A percentile compares a stretch with the other conserved stretches of the same genome.
These are phyloP conservation scores for Triticum timopheevii DNA, from an alignment of 176 grass and related monocot species.

Conservation along the genomic window DNA sequence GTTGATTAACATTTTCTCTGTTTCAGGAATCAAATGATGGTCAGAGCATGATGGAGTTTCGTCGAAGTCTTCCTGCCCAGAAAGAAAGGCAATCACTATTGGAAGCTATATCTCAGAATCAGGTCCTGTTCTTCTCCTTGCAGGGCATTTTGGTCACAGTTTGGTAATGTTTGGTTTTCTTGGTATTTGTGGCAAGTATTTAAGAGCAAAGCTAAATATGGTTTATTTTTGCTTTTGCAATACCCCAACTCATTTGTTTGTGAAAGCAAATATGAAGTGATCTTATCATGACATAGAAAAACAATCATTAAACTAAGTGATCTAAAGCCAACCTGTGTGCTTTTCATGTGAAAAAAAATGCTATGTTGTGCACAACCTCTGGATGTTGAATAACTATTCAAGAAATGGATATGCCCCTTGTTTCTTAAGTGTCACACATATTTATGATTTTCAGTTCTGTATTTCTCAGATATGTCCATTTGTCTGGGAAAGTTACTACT, in stretches of 20 bases:
- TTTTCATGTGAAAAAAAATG: constrained; percentile 4
- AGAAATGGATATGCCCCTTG: not conserved
- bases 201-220: not conserved
- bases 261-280: not conserved
- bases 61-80: constrained; percentile 80
- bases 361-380: not conserved
- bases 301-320: constrained; percentile 18
- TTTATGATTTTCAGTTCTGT: not conserved
- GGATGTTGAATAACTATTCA: constrained; percentile 11
- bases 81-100: constrained; percentile 81
- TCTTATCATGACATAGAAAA: not conserved
- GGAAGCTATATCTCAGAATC: constrained; percentile 77
- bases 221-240: constrained; percentile 9
- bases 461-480: constrained; percentile 10
- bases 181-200: constrained; percentile 5
- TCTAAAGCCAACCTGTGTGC: not conserved
- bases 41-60: constrained; percentile 91
- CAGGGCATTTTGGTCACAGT: not conserved
- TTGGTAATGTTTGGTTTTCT: not conserved
- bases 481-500: not conserved
- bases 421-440: not conserved
- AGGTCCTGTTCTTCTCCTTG: constrained; percentile 45
- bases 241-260: constrained; percentile 1
- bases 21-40: constrained; percentile 88
- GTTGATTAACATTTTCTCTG: constrained; percentile 8